Evolutionary conservation across 2,329 filamentous ascomycete species (phyloP).

Genomic region (Hymenoscyphus fraxineus): DNA sequence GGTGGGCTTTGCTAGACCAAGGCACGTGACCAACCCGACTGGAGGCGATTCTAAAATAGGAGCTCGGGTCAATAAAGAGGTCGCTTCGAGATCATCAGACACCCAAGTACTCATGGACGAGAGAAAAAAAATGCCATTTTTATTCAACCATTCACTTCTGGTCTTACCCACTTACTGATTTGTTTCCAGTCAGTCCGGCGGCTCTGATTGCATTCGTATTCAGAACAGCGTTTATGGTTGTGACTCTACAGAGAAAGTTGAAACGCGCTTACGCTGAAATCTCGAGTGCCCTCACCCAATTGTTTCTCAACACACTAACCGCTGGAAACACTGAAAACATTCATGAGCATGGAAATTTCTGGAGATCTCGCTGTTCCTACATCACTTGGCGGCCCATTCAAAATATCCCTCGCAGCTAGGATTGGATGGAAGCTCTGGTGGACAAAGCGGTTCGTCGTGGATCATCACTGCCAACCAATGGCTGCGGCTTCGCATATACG

Average conservation of each 20-base stretch:
- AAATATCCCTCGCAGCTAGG: slow-evolving; percentile 19
- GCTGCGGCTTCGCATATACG: neutral
- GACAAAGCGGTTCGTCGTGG: slow-evolving; percentile 5
- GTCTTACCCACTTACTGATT: neutral
- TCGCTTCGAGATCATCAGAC: neutral
- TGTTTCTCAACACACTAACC: slow-evolving; percentile 24
- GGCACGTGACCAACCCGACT: neutral
- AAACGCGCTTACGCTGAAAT: slow-evolving; percentile 2
- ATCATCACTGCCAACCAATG: slow-evolving; percentile 11
- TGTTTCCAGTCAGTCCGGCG: neutral
- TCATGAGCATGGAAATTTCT: slow-evolving; percentile 23
- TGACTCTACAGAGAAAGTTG: slow-evolving; percentile 9
- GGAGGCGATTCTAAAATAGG: neutral
- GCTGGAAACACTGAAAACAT: slow-evolving; percentile 5
- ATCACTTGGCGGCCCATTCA: slow-evolving; percentile 16
- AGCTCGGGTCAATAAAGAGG: neutral
- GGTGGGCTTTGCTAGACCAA: neutral
- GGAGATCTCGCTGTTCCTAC: slow-evolving; percentile 16
- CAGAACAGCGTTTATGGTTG: neutral
- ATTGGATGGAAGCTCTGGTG: slow-evolving; percentile 19
- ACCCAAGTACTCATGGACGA: neutral
- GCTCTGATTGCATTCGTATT: neutral
- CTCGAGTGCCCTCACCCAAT: neutral
- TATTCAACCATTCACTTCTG: neutral
- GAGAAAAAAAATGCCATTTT: neutral